phyloP scores from a whole-genome alignment of 78 protist species.

The Tieghemostelium lacteum region DNA sequence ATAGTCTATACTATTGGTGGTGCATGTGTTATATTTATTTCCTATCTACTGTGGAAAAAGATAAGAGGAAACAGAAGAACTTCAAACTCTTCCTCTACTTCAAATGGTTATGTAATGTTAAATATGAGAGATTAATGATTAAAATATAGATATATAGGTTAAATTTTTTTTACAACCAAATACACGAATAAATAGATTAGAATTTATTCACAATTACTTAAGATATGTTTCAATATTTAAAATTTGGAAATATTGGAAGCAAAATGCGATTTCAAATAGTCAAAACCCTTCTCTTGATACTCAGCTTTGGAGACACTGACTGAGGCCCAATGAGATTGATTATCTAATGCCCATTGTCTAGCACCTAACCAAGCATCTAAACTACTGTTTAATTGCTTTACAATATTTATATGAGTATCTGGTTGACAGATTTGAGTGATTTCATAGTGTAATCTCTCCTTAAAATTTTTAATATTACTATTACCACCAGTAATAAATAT shows the following conservation, averaged over 20 bases:
- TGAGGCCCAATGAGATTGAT: conserved; percentile 15
- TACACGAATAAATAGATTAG: background rate
- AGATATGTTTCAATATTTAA: too few relatives aligned
- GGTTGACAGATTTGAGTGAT: conserved; percentile 41
- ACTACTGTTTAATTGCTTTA: background rate
- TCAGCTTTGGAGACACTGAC: conserved; percentile 33
- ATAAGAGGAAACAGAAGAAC: background rate
- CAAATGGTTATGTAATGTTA: background rate
- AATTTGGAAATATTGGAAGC: conserved; percentile 67
- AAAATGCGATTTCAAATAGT: conserved; percentile 51
- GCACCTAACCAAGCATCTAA: conserved; percentile 69
- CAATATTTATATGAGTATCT: conserved; percentile 5
- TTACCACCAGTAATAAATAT: conserved; percentile 72
- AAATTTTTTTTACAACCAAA: background rate
- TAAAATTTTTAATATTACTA: background rate
- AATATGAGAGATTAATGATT: conserved; percentile 17
- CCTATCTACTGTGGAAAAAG: background rate
- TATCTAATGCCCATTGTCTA: conserved; percentile 30
- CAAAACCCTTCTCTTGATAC: conserved; percentile 73
- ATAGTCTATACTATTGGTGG: conserved; percentile 18
- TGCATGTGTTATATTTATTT: conserved; percentile 5
- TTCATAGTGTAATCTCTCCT: conserved; percentile 38
- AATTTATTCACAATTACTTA: background rate
- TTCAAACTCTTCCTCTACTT: background rate
- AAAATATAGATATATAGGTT: background rate